Conservation (phyloP, 352 stramenopile genomes). For the Thalassiosira ordinaria region DNA sequence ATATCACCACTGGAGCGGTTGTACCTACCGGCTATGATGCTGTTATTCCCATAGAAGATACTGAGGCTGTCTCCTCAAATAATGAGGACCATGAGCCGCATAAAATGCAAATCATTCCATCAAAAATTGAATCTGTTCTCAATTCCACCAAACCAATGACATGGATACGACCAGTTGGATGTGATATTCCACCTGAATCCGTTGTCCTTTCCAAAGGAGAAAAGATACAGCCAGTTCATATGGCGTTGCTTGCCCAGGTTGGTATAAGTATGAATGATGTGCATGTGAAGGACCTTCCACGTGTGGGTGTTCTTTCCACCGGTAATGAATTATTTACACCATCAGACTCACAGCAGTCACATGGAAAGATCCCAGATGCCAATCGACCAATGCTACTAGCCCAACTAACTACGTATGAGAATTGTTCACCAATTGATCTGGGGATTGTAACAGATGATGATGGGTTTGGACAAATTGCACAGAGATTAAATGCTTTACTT, state of each 20-base stretch:
- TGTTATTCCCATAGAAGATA: conserved; percentile 94
- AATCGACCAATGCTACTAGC: conserved; percentile 93
- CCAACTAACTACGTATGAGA: conserved; percentile 54
- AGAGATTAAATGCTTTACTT: conserved; percentile 81
- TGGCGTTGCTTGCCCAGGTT: conserved; percentile 92
- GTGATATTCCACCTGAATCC: conserved; percentile 89
- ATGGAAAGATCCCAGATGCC: conserved; percentile 92
- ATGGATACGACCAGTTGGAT: conserved; percentile 90
- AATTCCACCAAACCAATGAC: conserved; percentile 65
- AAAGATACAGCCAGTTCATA: conserved; percentile 88
- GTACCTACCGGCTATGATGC: conserved; percentile 91
- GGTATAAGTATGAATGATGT: conserved; percentile 84
- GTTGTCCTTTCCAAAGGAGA: conserved; percentile 87
- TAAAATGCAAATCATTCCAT: conserved; percentile 43
- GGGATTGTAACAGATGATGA: conserved; percentile 73
- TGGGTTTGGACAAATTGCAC: conserved; percentile 51
- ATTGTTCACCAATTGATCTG: conserved; percentile 64
- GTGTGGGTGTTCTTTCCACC: conserved; percentile 93
- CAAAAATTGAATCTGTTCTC: conserved; percentile 48
- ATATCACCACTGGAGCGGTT: conserved; percentile 94
- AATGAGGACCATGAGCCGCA: conserved; percentile 25
- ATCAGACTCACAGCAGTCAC: background rate
- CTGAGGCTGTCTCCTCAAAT: conserved; percentile 10
- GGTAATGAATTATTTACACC: conserved; percentile 92
- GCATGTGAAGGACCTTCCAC: conserved; percentile 82